Base-by-base conservation (phyloP, 2,329 filamentous ascomycete species). In the Fusarium ramigenum region DNA sequence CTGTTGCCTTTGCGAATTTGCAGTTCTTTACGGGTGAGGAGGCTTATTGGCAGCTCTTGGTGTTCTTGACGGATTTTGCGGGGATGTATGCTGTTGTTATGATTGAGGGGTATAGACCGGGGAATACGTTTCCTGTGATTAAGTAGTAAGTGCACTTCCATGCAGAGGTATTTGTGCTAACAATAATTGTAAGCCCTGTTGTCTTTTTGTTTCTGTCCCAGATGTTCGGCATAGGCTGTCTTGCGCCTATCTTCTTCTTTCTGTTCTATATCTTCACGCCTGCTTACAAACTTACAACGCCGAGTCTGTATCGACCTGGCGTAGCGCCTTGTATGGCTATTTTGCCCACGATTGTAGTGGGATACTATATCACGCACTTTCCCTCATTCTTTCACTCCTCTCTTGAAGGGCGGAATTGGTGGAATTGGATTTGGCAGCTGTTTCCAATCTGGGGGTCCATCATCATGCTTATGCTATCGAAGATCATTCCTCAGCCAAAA, bases 401-500 rank as follows among this genome's bases (percentile, higher is more conserved):
- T 21, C 61, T 79, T 2, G 72, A 78, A 32, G 42, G 40, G 0
- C 70, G 78, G 21, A 70, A 79, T 34, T 80, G 75, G 79, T 80
- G 77, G 72, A 79, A 77, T 23, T 81, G 79, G 78, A 46, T 79
- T 19, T 80, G 79, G 79, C 79, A 80, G 11, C 40, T 80, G 2
- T 80, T 69, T 32, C 78, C 78, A 0, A 46, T 80, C 1, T 79
- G 76, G 78, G 70, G 69, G 9, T 78, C 77, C 0, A 6, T 75
- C 4, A 37, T 43, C 2, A 66, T 76, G 50, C 66, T 79, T 36
- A 40, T 63, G 4, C 15, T 75, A 8, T 67, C 70, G 11, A 74
- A 54, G 6, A 18, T 23, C 2, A 19, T 54, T 28, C 34, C 23
- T 21, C 18, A 25, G 6, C 10, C 30, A 5, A 18, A 18, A 4